Percentiles rank a stretch among this genome's conserved stretches.
Conservation (phyloP, 108 stramenopile genomes). For the Cyclotella baltica region DNA sequence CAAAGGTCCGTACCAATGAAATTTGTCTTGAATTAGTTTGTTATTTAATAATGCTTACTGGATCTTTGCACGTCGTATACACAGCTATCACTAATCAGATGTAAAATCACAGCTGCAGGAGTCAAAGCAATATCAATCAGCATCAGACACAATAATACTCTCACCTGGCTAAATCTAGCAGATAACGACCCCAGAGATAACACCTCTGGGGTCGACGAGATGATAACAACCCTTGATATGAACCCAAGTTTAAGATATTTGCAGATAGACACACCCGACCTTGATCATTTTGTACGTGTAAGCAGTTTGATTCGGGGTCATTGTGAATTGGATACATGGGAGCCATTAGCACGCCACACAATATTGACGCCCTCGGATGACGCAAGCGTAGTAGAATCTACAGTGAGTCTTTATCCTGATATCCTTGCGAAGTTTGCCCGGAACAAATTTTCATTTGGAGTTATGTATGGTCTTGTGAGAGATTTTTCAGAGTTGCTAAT, state of each 20-base stretch:
- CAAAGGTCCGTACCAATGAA: background rate
- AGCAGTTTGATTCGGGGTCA: background rate
- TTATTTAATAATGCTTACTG: background rate
- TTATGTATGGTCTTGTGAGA: background rate
- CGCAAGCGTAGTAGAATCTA: background rate
- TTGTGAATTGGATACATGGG: background rate
- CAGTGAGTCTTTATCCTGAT: background rate
- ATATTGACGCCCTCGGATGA: background rate
- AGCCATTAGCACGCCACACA: background rate
- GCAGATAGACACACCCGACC: constrained; percentile 3
- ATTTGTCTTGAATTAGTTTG: background rate
- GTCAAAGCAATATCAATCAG: constrained; percentile 3
- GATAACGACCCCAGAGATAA: constrained; percentile 9
- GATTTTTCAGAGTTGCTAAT: background rate
- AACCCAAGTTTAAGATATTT: constrained; percentile 15
- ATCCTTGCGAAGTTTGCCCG: background rate
- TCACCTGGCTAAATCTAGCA: constrained; percentile 9
- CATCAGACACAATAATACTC: background rate
- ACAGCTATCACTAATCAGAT: constrained; percentile 9
- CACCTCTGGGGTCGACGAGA: background rate
- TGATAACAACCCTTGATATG: background rate
- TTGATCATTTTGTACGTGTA: background rate
- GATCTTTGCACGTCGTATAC: background rate
- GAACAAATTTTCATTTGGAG: background rate
- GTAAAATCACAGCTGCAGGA: constrained; percentile 5